phyloP scores from a whole-genome alignment of 192 early-diverging fungal species.

The Backusella tarrabulga region DNA sequence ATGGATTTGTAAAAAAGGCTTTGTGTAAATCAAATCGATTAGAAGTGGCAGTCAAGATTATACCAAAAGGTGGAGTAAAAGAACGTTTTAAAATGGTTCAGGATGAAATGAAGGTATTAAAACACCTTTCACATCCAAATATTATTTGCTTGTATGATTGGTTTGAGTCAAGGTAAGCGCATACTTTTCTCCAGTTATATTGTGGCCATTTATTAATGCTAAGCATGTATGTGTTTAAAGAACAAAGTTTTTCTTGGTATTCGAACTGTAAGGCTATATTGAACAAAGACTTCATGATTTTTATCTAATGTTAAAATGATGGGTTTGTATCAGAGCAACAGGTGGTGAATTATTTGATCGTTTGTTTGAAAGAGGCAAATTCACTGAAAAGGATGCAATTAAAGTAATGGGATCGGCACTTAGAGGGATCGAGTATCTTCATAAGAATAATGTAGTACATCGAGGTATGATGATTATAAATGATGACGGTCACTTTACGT shows the following conservation, averaged over 20 bases:
- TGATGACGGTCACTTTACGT: neutral
- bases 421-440: constrained; percentile 80
- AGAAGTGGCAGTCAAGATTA: constrained; percentile 89
- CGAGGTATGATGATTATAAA: constrained; percentile 44
- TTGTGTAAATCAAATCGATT: constrained; percentile 64
- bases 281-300: too few relatives aligned
- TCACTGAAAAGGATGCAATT: constrained; percentile 80
- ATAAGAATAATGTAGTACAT: constrained; percentile 85
- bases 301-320: too few relatives aligned
- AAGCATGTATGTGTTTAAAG: constrained; percentile 17
- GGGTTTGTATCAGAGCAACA: constrained; percentile 40
- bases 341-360: constrained; percentile 90
- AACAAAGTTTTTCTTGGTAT: constrained; percentile 73
- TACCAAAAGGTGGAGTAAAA: constrained; percentile 79
- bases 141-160: constrained; percentile 85
- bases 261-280: constrained; percentile 55
- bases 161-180: constrained; percentile 51
- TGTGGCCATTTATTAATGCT: neutral
- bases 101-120: constrained; percentile 91
- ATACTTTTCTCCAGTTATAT: neutral
- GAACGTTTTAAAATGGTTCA: constrained; percentile 88
- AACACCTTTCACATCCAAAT: constrained; percentile 82
- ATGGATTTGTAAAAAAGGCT: constrained; percentile 71
- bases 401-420: constrained; percentile 70
- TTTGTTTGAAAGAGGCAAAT: constrained; percentile 75